Evolutionary conservation across 2,329 filamentous ascomycete genomes (phyloP), one percentile per base, ranked within the genome.

Genomic region (Penicillium sp.): DNA sequence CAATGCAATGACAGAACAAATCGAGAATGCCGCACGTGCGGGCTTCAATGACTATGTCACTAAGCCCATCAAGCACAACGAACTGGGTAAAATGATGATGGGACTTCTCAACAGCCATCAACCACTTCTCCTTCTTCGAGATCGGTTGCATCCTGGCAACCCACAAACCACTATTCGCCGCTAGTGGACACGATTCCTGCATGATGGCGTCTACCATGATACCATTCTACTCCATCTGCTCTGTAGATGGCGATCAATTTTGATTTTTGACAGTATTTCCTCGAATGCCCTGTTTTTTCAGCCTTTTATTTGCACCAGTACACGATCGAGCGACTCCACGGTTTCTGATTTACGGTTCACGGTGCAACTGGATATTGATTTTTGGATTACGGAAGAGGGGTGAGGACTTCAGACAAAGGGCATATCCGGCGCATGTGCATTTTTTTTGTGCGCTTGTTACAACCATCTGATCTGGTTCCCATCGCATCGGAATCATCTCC

Each of bases 41-140:
- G 78, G 78, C 24, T 80, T 80, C 66, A 80, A 79, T 53, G 76
- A 80, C 66, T 80, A 80, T 61, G 73, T 80, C 53, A 80, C 78
- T 35, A 80, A 80, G 58, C 78, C 78, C 26, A 79, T 80, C 60
- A 79, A 79, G 57, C 78, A 79, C 61, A 80, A 79, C 57, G 76
- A 78, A 64, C 62, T 80, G 19, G 78, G 78, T 26, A 77, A 75
- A 57, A 78, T 79, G 77, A 78, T 80, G 76, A 79, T 80, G 74
- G 76, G 70, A 29, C 68, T 80, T 53, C 70, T 80, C 14, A 77
- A 79, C 54, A 73, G 75, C 27, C 72, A 68, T 44, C 67, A 73
- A 51, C 77, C 77, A 50, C 70, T 76, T 48, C 67, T 75, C 60
- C 71, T 79, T 51, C 69, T 79, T 57, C 70, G 74, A 60, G 76